These are phyloP conservation scores for Hypoxylon sp. DNA, from an alignment of 2,329 filamentous ascomycete species.

Conservation along the genomic window DNA sequence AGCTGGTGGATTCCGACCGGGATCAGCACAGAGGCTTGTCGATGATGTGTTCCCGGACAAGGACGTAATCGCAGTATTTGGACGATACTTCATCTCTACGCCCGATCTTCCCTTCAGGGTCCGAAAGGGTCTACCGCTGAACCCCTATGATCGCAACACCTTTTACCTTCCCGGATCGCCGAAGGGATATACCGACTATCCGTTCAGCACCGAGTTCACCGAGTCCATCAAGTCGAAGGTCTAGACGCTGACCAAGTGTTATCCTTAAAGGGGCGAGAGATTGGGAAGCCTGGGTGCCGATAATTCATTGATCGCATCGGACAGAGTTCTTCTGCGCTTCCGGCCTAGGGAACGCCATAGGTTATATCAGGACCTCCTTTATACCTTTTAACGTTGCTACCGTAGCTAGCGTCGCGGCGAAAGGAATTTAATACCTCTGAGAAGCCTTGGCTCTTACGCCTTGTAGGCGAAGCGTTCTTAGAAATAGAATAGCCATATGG, in stretches of 20 bases:
- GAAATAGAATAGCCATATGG: not conserved
- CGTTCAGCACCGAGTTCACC: slow-evolving; percentile 49
- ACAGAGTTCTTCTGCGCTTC: not conserved
- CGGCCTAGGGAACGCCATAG: not conserved
- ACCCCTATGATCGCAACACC: slow-evolving; percentile 39
- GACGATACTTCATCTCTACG: slow-evolving; percentile 46
- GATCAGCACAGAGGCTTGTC: slow-evolving; percentile 46
- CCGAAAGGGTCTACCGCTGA: slow-evolving; percentile 38
- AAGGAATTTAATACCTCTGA: not conserved
- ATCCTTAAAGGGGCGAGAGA: not conserved
- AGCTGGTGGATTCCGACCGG: slow-evolving; percentile 52
- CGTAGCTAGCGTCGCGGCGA: not conserved
- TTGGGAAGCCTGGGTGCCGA: not conserved
- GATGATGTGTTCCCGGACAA: slow-evolving; percentile 50
- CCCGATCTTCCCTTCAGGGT: slow-evolving; percentile 46
- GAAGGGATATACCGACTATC: slow-evolving; percentile 55
- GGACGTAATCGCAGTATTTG: slow-evolving; percentile 51
- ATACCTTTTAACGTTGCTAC: not conserved
- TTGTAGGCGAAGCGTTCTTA: not conserved
- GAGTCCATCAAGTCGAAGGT: slow-evolving; percentile 19
- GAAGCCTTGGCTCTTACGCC: not conserved
- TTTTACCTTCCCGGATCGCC: slow-evolving; percentile 38
- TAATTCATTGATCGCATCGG: not conserved
- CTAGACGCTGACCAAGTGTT: not conserved
- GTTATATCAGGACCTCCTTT: not conserved